Conservation (phyloP, 2,329 filamentous ascomycete genomes). For the Stachybotrys chartarum region DNA sequence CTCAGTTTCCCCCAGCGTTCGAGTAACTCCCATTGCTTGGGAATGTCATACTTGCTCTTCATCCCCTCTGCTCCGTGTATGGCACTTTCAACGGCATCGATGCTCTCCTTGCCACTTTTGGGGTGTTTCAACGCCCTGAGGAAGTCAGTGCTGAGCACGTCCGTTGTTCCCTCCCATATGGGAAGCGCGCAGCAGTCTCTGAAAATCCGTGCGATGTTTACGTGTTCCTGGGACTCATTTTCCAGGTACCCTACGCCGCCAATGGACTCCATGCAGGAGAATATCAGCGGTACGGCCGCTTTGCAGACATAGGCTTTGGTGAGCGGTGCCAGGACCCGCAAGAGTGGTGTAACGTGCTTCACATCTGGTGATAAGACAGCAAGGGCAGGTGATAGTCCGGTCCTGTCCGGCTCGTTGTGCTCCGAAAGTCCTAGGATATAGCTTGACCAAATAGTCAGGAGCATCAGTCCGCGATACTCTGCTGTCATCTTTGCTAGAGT, state of each 20-base stretch:
- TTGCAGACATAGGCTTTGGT: slow-evolving; percentile 53
- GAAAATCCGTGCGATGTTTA: slow-evolving; percentile 60
- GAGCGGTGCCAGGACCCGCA: slow-evolving; percentile 52
- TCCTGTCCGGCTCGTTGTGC: background rate
- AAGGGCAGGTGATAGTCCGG: background rate
- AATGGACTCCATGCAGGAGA: slow-evolving; percentile 54
- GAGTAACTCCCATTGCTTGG: slow-evolving; percentile 19
- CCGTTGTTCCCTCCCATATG: slow-evolving; percentile 70
- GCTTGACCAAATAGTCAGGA: slow-evolving; percentile 1
- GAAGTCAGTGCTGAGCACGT: slow-evolving; percentile 54
- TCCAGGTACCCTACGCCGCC: slow-evolving; percentile 58
- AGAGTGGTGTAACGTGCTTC: slow-evolving; percentile 19
- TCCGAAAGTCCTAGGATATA: background rate
- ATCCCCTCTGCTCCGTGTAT: slow-evolving; percentile 11
- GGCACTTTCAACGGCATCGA: slow-evolving; percentile 36
- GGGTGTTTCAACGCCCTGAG: slow-evolving; percentile 40
- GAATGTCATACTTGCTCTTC: slow-evolving; percentile 13
- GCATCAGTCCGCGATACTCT: slow-evolving; percentile 36
- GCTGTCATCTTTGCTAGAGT: slow-evolving; percentile 49
- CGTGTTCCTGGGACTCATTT: slow-evolving; percentile 43
- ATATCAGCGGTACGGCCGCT: slow-evolving; percentile 38
- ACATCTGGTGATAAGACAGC: slow-evolving; percentile 11
- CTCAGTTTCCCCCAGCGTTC: slow-evolving; percentile 33
- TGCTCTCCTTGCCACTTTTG: slow-evolving; percentile 23
- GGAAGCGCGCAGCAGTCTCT: slow-evolving; percentile 57